A percentile compares a stretch with the other conserved stretches of the same genome.
phyloP scores from a whole-genome alignment of 768 basidiomycete genomes.

The Cystofilobasidium macerans region DNA sequence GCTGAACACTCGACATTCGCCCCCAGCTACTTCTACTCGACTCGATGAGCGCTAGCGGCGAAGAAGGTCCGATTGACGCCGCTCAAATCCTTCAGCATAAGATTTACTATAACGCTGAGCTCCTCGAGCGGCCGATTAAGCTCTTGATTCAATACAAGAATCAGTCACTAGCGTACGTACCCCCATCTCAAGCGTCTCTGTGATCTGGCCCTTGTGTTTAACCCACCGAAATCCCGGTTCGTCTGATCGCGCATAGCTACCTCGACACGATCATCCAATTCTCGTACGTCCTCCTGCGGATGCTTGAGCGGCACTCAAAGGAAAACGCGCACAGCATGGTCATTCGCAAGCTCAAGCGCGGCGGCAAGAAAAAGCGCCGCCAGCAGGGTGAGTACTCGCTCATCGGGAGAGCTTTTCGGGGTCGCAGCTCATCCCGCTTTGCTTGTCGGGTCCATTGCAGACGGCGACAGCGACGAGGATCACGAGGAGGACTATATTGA shows the following conservation, averaged over 20 bases:
- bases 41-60: slow-evolving; percentile 52
- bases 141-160: slow-evolving; percentile 67
- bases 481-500: slow-evolving; percentile 48
- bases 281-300: slow-evolving; percentile 68
- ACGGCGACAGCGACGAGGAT: slow-evolving; percentile 47
- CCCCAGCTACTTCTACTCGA: slow-evolving; percentile 80
- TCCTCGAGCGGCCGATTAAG: slow-evolving; percentile 75
- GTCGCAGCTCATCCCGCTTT: background rate
- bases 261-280: slow-evolving; percentile 77
- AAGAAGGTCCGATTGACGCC: slow-evolving; percentile 55
- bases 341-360: slow-evolving; percentile 43
- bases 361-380: slow-evolving; percentile 45
- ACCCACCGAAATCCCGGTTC: too few species aligned
- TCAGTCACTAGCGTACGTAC: slow-evolving; percentile 45
- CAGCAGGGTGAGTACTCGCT: slow-evolving; percentile 34
- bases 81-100: slow-evolving; percentile 76
- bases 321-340: slow-evolving; percentile 54
- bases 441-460: background rate
- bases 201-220: too few species aligned
- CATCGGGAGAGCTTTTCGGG: too few species aligned
- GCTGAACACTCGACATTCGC: too few species aligned
- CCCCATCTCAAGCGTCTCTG: background rate
- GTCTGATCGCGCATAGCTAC: slow-evolving; percentile 44
- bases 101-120: slow-evolving; percentile 88
- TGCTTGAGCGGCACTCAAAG: slow-evolving; percentile 83